Evolutionary conservation across 768 basidiomycete species (phyloP).

Genomic region (Coprinopsis marcescibilis): DNA sequence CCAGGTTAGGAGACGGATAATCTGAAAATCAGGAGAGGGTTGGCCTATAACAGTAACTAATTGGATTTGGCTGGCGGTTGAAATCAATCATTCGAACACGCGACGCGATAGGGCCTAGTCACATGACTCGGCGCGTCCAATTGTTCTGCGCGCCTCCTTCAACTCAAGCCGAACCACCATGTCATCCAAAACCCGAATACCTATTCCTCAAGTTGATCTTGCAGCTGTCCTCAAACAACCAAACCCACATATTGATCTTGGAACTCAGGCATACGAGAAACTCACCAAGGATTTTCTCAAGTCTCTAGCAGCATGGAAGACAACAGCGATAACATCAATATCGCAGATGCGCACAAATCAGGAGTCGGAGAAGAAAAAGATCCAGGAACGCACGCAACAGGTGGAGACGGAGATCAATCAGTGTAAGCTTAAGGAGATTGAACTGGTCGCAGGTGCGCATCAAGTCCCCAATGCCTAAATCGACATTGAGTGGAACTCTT

Average conservation of each 20-base stretch:
- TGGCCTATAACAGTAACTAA: background rate
- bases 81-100: constrained; percentile 3
- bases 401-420: constrained; percentile 66
- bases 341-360: constrained; percentile 61
- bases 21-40: constrained; percentile 1
- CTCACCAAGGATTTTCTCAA: constrained; percentile 70
- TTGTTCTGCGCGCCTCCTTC: background rate
- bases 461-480: background rate
- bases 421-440: constrained; percentile 75
- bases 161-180: constrained; percentile 7
- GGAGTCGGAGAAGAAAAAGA: constrained; percentile 53
- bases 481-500: background rate
- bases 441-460: constrained; percentile 66
- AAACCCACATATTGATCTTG: constrained; percentile 60
- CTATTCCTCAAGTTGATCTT: constrained; percentile 59
- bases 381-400: constrained; percentile 54
- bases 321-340: constrained; percentile 64
- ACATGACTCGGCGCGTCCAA: constrained; percentile 5
- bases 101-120: constrained; percentile 5
- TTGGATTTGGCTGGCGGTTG: background rate
- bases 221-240: constrained; percentile 46
- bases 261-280: constrained; percentile 52
- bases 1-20: background rate
- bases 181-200: too few species aligned
- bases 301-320: constrained; percentile 67